These are phyloP conservation scores for Colletotrichum sublineola DNA, from an alignment of 2,329 filamentous ascomycete species.

Conservation along the genomic window DNA sequence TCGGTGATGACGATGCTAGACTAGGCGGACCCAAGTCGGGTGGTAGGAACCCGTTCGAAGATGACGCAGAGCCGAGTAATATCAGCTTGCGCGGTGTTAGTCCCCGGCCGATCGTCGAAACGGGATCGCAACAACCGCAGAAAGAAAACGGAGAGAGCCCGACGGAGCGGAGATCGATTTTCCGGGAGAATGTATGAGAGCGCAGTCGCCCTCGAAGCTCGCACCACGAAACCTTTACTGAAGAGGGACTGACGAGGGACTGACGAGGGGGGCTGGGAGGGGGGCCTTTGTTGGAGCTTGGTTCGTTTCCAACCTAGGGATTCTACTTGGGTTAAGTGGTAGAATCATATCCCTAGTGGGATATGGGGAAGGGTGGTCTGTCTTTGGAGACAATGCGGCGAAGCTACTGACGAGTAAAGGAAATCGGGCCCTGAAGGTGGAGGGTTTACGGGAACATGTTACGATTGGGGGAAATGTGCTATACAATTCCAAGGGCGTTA, in stretches of 20 bases:
- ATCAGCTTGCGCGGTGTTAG: conserved; percentile 78
- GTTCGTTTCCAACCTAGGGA: neutral
- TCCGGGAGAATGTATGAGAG: conserved; percentile 74
- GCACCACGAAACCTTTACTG: neutral
- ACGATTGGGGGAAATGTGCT: conserved; percentile 27
- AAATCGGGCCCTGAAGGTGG: conserved; percentile 29
- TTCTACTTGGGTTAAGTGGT: neutral
- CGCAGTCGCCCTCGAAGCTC: neutral
- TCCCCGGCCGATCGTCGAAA: conserved; percentile 75
- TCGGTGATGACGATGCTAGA: conserved; percentile 48
- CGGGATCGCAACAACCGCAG: conserved; percentile 46
- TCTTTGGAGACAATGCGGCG: conserved; percentile 7
- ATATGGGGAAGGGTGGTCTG: neutral
- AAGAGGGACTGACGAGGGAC: neutral
- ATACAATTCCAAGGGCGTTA: conserved; percentile 35
- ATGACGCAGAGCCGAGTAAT: conserved; percentile 73
- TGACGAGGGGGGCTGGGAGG: neutral
- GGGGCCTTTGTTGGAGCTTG: neutral
- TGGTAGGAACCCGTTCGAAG: conserved; percentile 77
- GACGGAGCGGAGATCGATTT: conserved; percentile 78
- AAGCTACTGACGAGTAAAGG: conserved; percentile 37
- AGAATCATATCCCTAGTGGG: no score
- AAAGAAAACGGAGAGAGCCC: conserved; percentile 67
- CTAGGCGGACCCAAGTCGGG: conserved; percentile 54
- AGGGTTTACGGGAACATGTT: conserved; percentile 27